Evolutionary conservation across 1,284 basidiomycete species (phyloP).

Genomic region (Pseudozyma tsukubaensis): DNA sequence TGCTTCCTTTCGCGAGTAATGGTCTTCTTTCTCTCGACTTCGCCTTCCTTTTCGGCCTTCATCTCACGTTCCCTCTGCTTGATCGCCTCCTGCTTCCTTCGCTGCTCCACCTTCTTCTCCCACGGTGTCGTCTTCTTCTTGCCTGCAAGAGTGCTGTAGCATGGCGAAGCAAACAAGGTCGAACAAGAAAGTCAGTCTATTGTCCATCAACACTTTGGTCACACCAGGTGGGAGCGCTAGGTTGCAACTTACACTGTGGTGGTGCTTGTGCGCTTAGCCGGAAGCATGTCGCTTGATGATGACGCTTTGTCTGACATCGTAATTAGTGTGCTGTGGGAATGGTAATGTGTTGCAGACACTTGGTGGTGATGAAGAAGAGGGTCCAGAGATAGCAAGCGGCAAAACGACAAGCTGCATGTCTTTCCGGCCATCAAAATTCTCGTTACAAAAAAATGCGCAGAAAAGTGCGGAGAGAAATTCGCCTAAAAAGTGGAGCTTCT

Average conservation of each 20-base stretch:
- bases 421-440: not conserved
- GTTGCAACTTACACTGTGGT: slow-evolving; percentile 37
- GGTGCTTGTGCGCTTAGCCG: slow-evolving; percentile 37
- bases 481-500: not conserved
- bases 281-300: slow-evolving; percentile 36
- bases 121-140: slow-evolving; percentile 53
- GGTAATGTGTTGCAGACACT: not conserved
- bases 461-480: slow-evolving; percentile 35
- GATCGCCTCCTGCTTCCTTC: slow-evolving; percentile 51
- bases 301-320: slow-evolving; percentile 20
- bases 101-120: slow-evolving; percentile 52
- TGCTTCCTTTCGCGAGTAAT: slow-evolving; percentile 51
- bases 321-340: not conserved
- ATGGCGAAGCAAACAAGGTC: not conserved
- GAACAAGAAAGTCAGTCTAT: too few relatives aligned
- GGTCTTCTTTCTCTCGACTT: slow-evolving; percentile 43
- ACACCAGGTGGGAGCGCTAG: too few relatives aligned
- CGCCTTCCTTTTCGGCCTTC: slow-evolving; percentile 49
- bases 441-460: not conserved
- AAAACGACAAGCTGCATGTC: not conserved
- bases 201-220: too few relatives aligned
- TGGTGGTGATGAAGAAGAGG: slow-evolving; percentile 2
- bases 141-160: slow-evolving; percentile 41
- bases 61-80: slow-evolving; percentile 55
- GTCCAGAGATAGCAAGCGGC: too few relatives aligned